Evolutionary conservation across 2,329 filamentous ascomycete species (phyloP).

Genomic region (Xylariomycetidae sp.): DNA sequence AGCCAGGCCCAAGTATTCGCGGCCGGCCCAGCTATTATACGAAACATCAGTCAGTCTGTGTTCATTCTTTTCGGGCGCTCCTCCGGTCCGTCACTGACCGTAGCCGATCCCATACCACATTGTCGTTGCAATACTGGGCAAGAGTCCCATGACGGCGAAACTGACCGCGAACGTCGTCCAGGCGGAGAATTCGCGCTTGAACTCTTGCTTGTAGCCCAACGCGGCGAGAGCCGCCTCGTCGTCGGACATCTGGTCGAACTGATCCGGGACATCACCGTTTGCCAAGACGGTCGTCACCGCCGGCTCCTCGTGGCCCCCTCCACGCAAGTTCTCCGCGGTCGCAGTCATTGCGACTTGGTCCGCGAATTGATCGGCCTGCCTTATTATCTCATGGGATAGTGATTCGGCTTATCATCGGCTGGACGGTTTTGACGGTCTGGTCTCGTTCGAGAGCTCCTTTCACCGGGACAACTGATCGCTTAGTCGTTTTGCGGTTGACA

Average conservation of each 20-base stretch:
- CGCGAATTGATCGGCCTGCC: too few relatives aligned
- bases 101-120: conserved; percentile 61
- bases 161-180: conserved; percentile 72
- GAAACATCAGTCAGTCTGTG: conserved; percentile 5
- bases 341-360: conserved; percentile 1
- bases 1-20: conserved; percentile 75
- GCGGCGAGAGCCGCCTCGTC: conserved; percentile 58
- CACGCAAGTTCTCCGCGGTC: neutral
- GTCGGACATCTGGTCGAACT: conserved; percentile 23
- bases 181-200: conserved; percentile 61
- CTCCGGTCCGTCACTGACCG: conserved; percentile 15
- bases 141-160: conserved; percentile 64
- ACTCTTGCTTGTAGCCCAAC: conserved; percentile 49
- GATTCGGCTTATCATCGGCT: too few relatives aligned
- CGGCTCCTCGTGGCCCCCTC: conserved; percentile 6
- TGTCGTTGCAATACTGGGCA: conserved; percentile 67
- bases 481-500: too few relatives aligned
- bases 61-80: neutral
- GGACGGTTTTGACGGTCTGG: too few relatives aligned
- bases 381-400: too few relatives aligned
- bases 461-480: too few relatives aligned
- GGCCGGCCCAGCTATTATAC: conserved; percentile 23
- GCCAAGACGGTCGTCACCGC: conserved; percentile 23
- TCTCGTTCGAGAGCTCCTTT: too few relatives aligned
- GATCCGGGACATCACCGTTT: conserved; percentile 21